Evolutionary conservation across 164 flowering plant genomes (phyloP), one percentile per base, ranked within the genome.

Genomic region (Magnolia kwangsiensis): DNA sequence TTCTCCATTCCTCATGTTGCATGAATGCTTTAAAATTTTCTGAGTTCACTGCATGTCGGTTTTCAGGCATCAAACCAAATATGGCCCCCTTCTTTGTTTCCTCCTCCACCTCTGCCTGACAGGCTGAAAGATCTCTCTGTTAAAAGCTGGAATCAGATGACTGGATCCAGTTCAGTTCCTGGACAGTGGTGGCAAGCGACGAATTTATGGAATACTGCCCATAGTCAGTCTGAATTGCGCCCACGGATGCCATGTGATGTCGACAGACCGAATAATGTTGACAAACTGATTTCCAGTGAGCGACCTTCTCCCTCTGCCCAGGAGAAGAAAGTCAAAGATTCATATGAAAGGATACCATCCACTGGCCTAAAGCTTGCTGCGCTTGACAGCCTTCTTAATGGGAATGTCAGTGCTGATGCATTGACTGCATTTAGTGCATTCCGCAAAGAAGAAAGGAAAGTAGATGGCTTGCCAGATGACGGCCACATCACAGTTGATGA

Each of bases 171-270:
- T 71, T 86, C 90, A 72, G 86, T 87, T 72, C 20, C 75, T 75
- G 83, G 81, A 69, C 95, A 86, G 24, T 87, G 92, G 92, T 85
- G 82, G 71, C 95, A 87, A 77, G 84, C 88, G 51, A 87, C 90
- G 50, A 87, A 66, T 83, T 45, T 88, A 65, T 89, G 88, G 81
- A 84, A 80, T 76, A 72, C 86, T 83, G 74, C 85, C 37, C 18
- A 75, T 77, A 66, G 78, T 78, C 89, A 85, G 71, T 75, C 86
- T 79, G 92, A 91, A 50, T 72, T 79, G 76, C 89, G 79, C 74
- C 79, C 82, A 64, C 77, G 87, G 81, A 75, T 75, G 65, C 80
- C 87, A 20, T 80, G 76, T 86, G 94, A 89, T 74, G 78, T 82
- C 76, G 91, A 88, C 71, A 63, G 79, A 23, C 73, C 87, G 29